These are phyloP conservation scores for Thinopyrum obtusiflorum DNA, from an alignment of 202 grass and related monocot species.

Conservation along the genomic window DNA sequence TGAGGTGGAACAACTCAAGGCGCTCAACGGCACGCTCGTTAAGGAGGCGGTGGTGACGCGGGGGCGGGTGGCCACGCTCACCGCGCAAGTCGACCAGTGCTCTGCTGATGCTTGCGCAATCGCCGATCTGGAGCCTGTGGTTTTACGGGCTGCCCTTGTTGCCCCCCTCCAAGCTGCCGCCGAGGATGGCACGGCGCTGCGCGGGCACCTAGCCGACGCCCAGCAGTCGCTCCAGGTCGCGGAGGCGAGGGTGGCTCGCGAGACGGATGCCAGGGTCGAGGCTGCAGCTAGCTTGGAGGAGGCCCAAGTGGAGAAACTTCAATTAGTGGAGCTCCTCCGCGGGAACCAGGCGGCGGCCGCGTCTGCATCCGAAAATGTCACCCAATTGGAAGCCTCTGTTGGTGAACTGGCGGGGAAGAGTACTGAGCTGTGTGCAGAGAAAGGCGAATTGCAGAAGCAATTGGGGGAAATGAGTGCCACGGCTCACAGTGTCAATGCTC, in stretches of 20 bases:
- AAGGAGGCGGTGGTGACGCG: slow-evolving; percentile 39
- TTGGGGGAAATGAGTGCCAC: slow-evolving; percentile 2
- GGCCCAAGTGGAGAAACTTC: slow-evolving; percentile 3
- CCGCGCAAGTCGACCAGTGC: slow-evolving; percentile 23
- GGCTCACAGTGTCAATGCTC: background rate
- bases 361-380: background rate
- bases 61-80: slow-evolving; percentile 33
- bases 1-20: slow-evolving; percentile 37
- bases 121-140: slow-evolving; percentile 22
- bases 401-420: background rate
- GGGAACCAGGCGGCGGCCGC: background rate
- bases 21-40: slow-evolving; percentile 36
- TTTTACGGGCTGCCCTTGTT: slow-evolving; percentile 16
- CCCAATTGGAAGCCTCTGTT: background rate
- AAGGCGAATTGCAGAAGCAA: background rate
- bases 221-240: background rate
- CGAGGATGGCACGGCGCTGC: background rate
- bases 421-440: background rate
- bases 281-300: background rate
- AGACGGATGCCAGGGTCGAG: background rate
- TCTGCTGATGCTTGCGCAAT: slow-evolving; percentile 19
- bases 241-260: background rate
- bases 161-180: background rate
- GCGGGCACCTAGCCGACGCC: background rate
- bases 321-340: background rate